These are phyloP conservation scores for Citrus cavaleriei DNA, from an alignment of 345 rosid genomes.

Conservation along the genomic window DNA sequence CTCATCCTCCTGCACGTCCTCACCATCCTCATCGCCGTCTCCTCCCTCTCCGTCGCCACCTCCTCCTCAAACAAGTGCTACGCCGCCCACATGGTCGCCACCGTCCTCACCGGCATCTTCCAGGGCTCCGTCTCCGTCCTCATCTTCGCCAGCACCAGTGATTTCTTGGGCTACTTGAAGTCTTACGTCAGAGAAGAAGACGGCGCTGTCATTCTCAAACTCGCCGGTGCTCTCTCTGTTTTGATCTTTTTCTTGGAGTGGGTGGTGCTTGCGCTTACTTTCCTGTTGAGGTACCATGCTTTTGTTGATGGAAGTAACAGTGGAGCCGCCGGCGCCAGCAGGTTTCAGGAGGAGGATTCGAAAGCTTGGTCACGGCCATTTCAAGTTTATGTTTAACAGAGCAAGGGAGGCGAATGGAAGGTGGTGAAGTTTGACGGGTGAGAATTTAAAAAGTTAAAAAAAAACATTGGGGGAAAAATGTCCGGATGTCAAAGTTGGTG, in stretches of 20 bases:
- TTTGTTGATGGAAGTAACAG: conserved; percentile 3
- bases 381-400: conserved; percentile 1
- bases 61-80: conserved; percentile 30
- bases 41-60: conserved; percentile 30
- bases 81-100: conserved; percentile 41
- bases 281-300: conserved; percentile 30
- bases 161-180: conserved; percentile 30
- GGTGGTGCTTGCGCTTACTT: conserved; percentile 38
- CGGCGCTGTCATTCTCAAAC: conserved; percentile 30
- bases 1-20: conserved; percentile 39
- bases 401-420: no score
- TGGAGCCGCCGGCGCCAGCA: not conserved
- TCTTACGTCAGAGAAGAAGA: conserved; percentile 42
- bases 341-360: not conserved
- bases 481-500: not conserved
- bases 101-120: conserved; percentile 38
- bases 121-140: conserved; percentile 37
- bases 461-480: not conserved
- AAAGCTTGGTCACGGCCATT: conserved; percentile 11
- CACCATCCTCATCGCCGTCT: conserved; percentile 29
- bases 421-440: no score
- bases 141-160: conserved; percentile 30
- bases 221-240: conserved; percentile 32
- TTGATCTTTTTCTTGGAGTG: conserved; percentile 40
- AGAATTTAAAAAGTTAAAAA: no score